A percentile compares a stretch with the other conserved stretches of the same genome.
These are phyloP conservation scores for Ceratocystis cubensis DNA, from an alignment of 2,329 filamentous ascomycete species.

Conservation along the genomic window DNA sequence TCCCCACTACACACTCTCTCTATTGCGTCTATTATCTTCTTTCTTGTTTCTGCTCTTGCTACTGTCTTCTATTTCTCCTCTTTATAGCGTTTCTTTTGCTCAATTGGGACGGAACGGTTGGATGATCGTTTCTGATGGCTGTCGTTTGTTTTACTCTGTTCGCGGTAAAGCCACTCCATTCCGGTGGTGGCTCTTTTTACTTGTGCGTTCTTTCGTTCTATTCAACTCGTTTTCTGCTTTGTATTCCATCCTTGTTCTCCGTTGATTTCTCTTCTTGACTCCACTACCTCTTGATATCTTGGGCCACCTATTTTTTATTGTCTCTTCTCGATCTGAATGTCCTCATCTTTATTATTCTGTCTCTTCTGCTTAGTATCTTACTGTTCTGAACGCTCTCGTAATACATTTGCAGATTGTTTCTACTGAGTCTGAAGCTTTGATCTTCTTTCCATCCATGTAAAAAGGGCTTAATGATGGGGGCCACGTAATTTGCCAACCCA, in stretches of 20 bases:
- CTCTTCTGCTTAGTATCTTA: not conserved
- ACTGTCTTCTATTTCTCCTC: not conserved
- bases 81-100: not conserved
- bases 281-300: too few relatives aligned
- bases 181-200: not conserved
- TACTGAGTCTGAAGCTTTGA: too few relatives aligned
- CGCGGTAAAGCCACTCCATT: not conserved
- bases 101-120: slow-evolving; percentile 9
- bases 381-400: not conserved
- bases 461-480: not conserved
- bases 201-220: not conserved
- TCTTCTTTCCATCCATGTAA: not conserved
- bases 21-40: not conserved
- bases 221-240: not conserved
- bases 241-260: not conserved
- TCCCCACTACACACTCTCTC: not conserved
- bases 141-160: not conserved
- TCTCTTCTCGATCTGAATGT: not conserved
- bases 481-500: not conserved
- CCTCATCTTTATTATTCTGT: not conserved
- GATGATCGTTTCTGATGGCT: slow-evolving; percentile 12
- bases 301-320: not conserved
- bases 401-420: not conserved
- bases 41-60: not conserved
- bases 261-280: not conserved